phyloP scores from a whole-genome alignment of 2,329 filamentous ascomycete genomes.

The Xylariaceae sp. region DNA sequence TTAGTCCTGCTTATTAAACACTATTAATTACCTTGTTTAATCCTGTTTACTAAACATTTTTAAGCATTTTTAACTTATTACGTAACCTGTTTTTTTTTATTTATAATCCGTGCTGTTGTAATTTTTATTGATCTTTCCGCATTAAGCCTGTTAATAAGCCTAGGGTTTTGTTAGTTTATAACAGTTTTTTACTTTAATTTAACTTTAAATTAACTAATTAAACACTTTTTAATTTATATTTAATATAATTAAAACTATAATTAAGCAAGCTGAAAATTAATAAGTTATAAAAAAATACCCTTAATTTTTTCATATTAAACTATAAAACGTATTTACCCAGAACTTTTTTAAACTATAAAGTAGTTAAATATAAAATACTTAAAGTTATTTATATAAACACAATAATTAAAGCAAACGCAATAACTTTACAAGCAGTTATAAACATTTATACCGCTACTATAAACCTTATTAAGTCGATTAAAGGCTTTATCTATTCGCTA shows the following conservation, averaged over 20 bases:
- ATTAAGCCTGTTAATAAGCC: slow-evolving; percentile 21
- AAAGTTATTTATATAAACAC: slow-evolving; percentile 25
- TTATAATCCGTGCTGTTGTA: no score
- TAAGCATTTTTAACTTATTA: no score
- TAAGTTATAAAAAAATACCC: not conserved
- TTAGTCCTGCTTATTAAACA: no score
- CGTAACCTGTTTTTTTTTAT: no score
- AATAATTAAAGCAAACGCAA: slow-evolving; percentile 16
- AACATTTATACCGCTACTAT: slow-evolving; percentile 17
- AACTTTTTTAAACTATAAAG: not conserved
- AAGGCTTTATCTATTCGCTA: slow-evolving; percentile 28
- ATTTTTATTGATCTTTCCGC: no score
- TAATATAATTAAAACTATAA: slow-evolving; percentile 7
- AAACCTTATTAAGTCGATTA: slow-evolving; percentile 19
- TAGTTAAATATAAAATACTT: not conserved
- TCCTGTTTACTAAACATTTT: no score
- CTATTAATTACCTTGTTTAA: no score
- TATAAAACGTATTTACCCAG: not conserved
- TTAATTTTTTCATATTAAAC: not conserved
- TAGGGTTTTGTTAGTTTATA: slow-evolving; percentile 17
- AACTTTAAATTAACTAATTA: slow-evolving; percentile 20
- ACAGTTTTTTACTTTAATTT: slow-evolving; percentile 12
- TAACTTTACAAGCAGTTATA: not conserved
- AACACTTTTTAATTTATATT: slow-evolving; percentile 17
- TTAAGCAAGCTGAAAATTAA: slow-evolving; percentile 15